phyloP scores from a whole-genome alignment of 257 asterid genomes.

The Jasminum sambac region DNA sequence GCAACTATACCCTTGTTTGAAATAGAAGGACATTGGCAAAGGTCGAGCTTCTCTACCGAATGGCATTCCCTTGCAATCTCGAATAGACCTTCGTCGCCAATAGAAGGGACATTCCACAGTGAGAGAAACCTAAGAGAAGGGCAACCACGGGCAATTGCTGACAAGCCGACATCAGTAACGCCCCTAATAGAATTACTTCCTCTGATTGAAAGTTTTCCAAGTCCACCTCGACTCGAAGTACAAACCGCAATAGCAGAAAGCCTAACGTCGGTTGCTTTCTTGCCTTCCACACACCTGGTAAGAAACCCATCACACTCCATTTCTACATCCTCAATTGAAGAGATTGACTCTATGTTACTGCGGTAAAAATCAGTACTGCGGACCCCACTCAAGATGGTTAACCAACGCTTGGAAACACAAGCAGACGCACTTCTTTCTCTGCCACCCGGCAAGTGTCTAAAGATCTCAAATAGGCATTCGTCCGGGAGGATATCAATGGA shows the following conservation, averaged over 20 bases:
- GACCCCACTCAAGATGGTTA: slow-evolving; percentile 54
- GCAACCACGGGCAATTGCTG: slow-evolving; percentile 79
- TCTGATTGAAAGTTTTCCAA: slow-evolving; percentile 79
- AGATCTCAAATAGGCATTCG: slow-evolving; percentile 88
- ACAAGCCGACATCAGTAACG: slow-evolving; percentile 63
- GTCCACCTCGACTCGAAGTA: slow-evolving; percentile 89
- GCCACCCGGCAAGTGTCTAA: slow-evolving; percentile 66
- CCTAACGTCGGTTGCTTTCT: slow-evolving; percentile 84
- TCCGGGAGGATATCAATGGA: slow-evolving; percentile 79
- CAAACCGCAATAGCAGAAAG: slow-evolving; percentile 92
- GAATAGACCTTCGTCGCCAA: slow-evolving; percentile 75
- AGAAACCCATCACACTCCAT: slow-evolving; percentile 72
- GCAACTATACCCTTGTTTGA: slow-evolving; percentile 68
- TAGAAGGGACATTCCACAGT: slow-evolving; percentile 66
- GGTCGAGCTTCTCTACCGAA: slow-evolving; percentile 75
- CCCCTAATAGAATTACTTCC: slow-evolving; percentile 67
- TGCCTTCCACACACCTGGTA: slow-evolving; percentile 86
- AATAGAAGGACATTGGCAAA: slow-evolving; percentile 67
- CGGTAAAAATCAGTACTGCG: slow-evolving; percentile 55
- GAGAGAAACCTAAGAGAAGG: slow-evolving; percentile 81
- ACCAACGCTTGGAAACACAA: slow-evolving; percentile 92
- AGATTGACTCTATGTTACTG: slow-evolving; percentile 30
- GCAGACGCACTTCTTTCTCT: slow-evolving; percentile 72
- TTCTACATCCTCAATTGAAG: slow-evolving; percentile 53
- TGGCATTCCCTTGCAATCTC: slow-evolving; percentile 81